A percentile compares a stretch with the other conserved stretches of the same genome.
Conservation (phyloP, 495 filamentous ascomycete species). For the Bathelium albidoporum region DNA sequence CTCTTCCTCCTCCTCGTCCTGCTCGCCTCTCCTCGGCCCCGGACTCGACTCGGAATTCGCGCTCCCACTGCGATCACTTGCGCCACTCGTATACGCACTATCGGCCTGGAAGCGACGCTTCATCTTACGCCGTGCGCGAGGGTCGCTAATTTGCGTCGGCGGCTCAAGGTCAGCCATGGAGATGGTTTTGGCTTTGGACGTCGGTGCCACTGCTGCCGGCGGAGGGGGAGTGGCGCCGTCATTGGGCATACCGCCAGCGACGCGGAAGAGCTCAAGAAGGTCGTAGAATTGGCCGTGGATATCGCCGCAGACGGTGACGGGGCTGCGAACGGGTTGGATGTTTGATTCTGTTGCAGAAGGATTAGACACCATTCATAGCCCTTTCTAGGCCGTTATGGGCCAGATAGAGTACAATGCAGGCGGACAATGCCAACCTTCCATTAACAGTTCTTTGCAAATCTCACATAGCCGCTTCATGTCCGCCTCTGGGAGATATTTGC, state of each 20-base stretch:
- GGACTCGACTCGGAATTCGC: neutral
- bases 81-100: conserved; percentile 27
- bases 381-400: no score
- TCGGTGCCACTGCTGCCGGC: conserved; percentile 22
- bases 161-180: conserved; percentile 80
- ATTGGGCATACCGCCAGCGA: conserved; percentile 89
- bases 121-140: conserved; percentile 71
- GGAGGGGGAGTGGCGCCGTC: conserved; percentile 50
- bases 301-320: conserved; percentile 96
- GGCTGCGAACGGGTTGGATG: conserved; percentile 89
- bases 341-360: conserved; percentile 68
- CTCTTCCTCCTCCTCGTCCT: conserved; percentile 38
- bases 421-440: conserved; percentile 59
- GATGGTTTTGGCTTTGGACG: conserved; percentile 42
- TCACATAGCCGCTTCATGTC: conserved; percentile 99
- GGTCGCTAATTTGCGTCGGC: conserved; percentile 73
- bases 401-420: neutral
- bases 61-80: conserved; percentile 4
- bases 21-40: conserved; percentile 36
- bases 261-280: conserved; percentile 88
- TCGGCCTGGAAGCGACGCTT: conserved; percentile 37
- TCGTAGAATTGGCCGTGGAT: conserved; percentile 99
- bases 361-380: no score
- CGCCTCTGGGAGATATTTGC: conserved; percentile 87
- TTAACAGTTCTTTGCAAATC: conserved; percentile 94